A percentile compares a stretch with the other conserved stretches of the same genome.
Evolutionary conservation across 768 basidiomycete genomes (phyloP).

Genomic region (Boletales sp.): DNA sequence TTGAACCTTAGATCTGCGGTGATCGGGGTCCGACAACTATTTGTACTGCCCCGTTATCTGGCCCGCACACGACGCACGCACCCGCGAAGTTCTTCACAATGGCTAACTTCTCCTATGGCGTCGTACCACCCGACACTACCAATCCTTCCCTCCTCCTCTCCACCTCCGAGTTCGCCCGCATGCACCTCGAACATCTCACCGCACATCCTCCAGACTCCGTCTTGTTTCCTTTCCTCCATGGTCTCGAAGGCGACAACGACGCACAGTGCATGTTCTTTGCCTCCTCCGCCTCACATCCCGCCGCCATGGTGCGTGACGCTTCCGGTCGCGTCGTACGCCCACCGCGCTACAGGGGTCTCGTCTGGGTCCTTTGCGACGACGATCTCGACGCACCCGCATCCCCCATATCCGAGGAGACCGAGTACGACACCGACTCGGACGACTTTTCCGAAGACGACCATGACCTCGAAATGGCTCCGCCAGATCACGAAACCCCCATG

Average conservation of each 20-base stretch:
- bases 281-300: conserved; percentile 12
- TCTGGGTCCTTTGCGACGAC: conserved; percentile 82
- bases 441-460: conserved; percentile 24
- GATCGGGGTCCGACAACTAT: conserved; percentile 17
- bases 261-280: conserved; percentile 83
- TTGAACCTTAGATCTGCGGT: conserved; percentile 19
- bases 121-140: conserved; percentile 15
- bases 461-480: conserved; percentile 27
- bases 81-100: too few species aligned
- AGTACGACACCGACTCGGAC: conserved; percentile 30
- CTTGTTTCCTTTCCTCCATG: conserved; percentile 88
- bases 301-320: conserved; percentile 24
- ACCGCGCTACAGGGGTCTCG: conserved; percentile 63
- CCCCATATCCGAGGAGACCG: conserved; percentile 22
- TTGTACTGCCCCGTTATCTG: conserved; percentile 8
- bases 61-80: not conserved
- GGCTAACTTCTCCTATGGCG: conserved; percentile 16
- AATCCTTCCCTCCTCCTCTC: conserved; percentile 32
- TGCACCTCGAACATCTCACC: conserved; percentile 62
- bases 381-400: conserved; percentile 38
- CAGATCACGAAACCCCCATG: conserved; percentile 28
- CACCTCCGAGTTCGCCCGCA: conserved; percentile 48
- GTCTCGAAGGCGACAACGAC: conserved; percentile 75
- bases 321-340: conserved; percentile 27
- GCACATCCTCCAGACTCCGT: conserved; percentile 75